Conservation (phyloP, 305 asterid genomes). For the Withania somnifera region DNA sequence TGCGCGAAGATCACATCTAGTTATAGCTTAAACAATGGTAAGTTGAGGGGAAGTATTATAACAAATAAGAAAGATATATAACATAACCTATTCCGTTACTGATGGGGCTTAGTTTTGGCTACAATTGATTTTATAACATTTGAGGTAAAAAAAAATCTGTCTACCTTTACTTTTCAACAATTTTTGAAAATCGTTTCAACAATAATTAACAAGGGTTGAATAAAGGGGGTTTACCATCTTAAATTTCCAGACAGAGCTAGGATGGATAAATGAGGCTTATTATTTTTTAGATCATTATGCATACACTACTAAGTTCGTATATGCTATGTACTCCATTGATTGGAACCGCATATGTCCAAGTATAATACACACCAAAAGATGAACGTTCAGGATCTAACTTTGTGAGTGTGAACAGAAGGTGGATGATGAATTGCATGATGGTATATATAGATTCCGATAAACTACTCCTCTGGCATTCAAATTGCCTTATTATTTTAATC, state of each 20-base stretch:
- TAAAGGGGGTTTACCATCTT: not conserved
- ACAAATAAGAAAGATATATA: not conserved
- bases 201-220: not conserved
- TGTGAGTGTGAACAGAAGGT: not conserved
- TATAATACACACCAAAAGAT: not conserved
- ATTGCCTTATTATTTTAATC: constrained; percentile 18
- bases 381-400: not conserved
- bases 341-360: too few relatives aligned
- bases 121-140: not conserved
- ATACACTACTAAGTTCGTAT: not conserved
- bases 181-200: not conserved
- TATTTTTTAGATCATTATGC: not conserved
- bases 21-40: not conserved
- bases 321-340: not conserved
- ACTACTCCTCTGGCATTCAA: constrained; percentile 27
- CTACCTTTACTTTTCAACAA: not conserved
- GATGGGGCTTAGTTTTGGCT: constrained; percentile 14
- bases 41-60: not conserved
- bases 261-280: not conserved
- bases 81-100: too few relatives aligned
- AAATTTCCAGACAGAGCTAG: not conserved
- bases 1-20: not conserved
- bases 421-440: constrained; percentile 8
- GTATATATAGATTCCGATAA: constrained; percentile 23
- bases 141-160: too few relatives aligned